Evolutionary conservation across 2,329 filamentous ascomycete genomes (phyloP).

Genomic region (Triangularia verruculosa): DNA sequence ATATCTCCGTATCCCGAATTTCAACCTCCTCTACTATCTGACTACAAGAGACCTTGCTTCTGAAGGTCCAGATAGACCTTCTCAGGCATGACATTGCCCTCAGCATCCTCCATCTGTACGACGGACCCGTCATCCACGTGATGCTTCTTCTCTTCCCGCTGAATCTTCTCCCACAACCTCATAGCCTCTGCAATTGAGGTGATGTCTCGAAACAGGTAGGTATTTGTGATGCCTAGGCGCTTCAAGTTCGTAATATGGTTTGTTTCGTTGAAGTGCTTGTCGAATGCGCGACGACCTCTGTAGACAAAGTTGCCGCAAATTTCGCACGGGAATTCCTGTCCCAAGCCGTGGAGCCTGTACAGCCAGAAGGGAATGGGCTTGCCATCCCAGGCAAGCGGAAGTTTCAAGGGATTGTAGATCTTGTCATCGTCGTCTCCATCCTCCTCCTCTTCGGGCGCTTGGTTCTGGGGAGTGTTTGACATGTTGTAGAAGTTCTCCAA

Average conservation of each 20-base stretch:
- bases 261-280: constrained; percentile 97
- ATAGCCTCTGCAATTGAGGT: constrained; percentile 86
- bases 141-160: constrained; percentile 76
- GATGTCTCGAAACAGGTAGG: constrained; percentile 88
- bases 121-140: constrained; percentile 76
- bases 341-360: constrained; percentile 92
- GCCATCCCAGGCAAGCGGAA: constrained; percentile 95
- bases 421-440: constrained; percentile 78
- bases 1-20: background rate
- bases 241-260: constrained; percentile 91
- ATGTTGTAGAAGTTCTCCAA: constrained; percentile 75
- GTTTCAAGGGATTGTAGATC: constrained; percentile 94
- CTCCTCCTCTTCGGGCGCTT: constrained; percentile 61
- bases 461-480: constrained; percentile 44
- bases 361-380: constrained; percentile 99
- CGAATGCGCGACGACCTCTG: constrained; percentile 92
- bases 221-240: constrained; percentile 89
- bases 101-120: constrained; percentile 96
- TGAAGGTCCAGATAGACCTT: constrained; percentile 96
- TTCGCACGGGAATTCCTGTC: constrained; percentile 92
- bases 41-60: constrained; percentile 79
- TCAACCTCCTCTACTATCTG: background rate
- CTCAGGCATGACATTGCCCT: constrained; percentile 98
- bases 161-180: constrained; percentile 89
- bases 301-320: constrained; percentile 99